Evolutionary conservation across 1,284 basidiomycete species (phyloP).

Genomic region (Trametes pubescens): DNA sequence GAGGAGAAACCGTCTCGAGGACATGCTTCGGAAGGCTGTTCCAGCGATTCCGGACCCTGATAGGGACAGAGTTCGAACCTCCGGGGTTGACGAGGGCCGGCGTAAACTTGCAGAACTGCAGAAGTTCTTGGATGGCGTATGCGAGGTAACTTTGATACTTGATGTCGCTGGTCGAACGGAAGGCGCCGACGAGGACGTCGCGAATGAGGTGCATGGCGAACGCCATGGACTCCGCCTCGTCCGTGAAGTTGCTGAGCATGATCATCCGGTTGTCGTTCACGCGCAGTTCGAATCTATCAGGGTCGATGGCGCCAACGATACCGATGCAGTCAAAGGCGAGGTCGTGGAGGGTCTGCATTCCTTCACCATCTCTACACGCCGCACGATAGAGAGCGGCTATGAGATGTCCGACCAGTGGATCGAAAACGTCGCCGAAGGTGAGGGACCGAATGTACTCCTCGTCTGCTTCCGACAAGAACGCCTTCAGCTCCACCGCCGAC

Average conservation of each 20-base stretch:
- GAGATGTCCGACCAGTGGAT: constrained; percentile 77
- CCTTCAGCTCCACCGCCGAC: constrained; percentile 81
- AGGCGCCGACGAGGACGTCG: constrained; percentile 91
- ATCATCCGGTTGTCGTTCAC: constrained; percentile 73
- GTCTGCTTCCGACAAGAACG: constrained; percentile 63
- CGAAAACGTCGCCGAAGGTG: constrained; percentile 87
- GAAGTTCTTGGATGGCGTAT: constrained; percentile 92
- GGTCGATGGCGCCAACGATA: constrained; percentile 94
- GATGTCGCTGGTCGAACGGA: constrained; percentile 93
- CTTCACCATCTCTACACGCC: constrained; percentile 82
- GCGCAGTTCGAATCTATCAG: constrained; percentile 87
- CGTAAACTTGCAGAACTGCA: constrained; percentile 90
- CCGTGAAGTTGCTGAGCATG: constrained; percentile 84
- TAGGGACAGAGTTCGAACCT: constrained; percentile 58
- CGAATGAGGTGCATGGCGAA: constrained; percentile 91
- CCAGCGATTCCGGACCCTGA: constrained; percentile 81
- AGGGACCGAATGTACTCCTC: constrained; percentile 65
- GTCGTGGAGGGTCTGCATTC: constrained; percentile 70
- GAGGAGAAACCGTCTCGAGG: constrained; percentile 87
- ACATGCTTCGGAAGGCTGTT: constrained; percentile 83
- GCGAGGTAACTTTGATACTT: constrained; percentile 92
- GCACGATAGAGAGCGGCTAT: constrained; percentile 77
- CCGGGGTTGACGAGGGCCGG: constrained; percentile 68
- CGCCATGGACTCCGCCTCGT: constrained; percentile 79
- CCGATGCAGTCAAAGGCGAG: constrained; percentile 93